phyloP scores from a whole-genome alignment of 2,329 filamentous ascomycete genomes.

The Neobulgaria alba region DNA sequence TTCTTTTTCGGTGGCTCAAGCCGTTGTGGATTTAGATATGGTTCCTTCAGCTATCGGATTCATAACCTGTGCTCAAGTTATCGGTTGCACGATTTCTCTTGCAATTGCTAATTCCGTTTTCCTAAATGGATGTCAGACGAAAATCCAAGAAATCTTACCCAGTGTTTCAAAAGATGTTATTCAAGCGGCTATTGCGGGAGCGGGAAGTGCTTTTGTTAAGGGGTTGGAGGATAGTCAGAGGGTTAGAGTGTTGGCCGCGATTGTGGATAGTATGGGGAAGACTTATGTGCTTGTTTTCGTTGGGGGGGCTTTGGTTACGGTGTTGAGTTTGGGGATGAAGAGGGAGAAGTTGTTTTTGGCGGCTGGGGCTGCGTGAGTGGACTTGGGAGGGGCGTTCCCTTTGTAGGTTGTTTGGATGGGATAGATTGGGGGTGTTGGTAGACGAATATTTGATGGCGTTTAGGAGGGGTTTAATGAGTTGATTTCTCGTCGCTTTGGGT shows the following conservation, averaged over 20 bases:
- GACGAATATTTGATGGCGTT: too few relatives aligned
- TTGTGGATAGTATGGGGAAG: slow-evolving; percentile 28
- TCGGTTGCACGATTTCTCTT: slow-evolving; percentile 31
- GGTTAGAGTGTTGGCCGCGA: slow-evolving; percentile 25
- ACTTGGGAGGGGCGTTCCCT: too few relatives aligned
- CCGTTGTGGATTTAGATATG: slow-evolving; percentile 26
- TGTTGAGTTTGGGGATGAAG: slow-evolving; percentile 30
- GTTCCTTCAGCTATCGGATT: slow-evolving; percentile 32
- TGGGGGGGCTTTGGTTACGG: slow-evolving; percentile 26
- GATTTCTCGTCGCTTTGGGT: too few relatives aligned
- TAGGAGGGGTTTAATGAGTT: too few relatives aligned
- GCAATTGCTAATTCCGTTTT: slow-evolving; percentile 33
- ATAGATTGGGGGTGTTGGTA: too few relatives aligned
- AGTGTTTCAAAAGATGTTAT: slow-evolving; percentile 22
- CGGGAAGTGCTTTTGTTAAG: slow-evolving; percentile 19
- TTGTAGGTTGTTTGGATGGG: too few relatives aligned
- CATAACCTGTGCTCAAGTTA: slow-evolving; percentile 32
- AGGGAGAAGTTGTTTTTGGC: slow-evolving; percentile 29
- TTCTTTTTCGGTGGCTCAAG: slow-evolving; percentile 32
- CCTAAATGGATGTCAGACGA: slow-evolving; percentile 28
- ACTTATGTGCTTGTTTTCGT: slow-evolving; percentile 30
- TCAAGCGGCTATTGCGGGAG: slow-evolving; percentile 25
- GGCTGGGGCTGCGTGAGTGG: slow-evolving; percentile 8
- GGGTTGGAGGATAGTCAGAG: slow-evolving; percentile 10
- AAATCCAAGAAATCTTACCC: slow-evolving; percentile 25